These are phyloP conservation scores for Hydnomerulius pinastri DNA, from an alignment of 768 basidiomycete genomes.

Conservation along the genomic window DNA sequence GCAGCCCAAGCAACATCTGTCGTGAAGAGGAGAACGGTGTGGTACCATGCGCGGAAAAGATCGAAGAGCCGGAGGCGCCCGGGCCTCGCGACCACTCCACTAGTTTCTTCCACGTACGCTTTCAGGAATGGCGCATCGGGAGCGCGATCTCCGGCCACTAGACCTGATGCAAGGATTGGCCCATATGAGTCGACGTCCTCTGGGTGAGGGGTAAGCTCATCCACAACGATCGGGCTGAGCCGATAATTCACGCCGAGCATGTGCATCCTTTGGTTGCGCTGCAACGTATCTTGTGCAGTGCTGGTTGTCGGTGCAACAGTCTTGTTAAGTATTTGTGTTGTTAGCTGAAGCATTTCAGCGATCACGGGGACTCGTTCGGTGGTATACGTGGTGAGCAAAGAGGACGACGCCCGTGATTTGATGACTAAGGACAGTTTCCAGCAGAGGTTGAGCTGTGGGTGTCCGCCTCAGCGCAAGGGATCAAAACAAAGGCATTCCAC, in stretches of 20 bases:
- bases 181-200: conserved; percentile 4
- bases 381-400: conserved; percentile 31
- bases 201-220: conserved; percentile 16
- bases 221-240: conserved; percentile 23
- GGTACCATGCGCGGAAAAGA: conserved; percentile 24
- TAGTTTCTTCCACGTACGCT: conserved; percentile 3
- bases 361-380: conserved; percentile 38
- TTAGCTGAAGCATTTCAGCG: conserved; percentile 36
- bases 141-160: conserved; percentile 47
- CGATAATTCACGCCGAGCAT: conserved; percentile 32
- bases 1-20: conserved; percentile 2
- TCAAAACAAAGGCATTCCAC: background rate
- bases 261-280: conserved; percentile 2
- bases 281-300: background rate
- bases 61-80: conserved; percentile 25
- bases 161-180: conserved; percentile 16
- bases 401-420: conserved; percentile 20
- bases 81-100: conserved; percentile 3
- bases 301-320: background rate
- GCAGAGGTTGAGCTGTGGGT: conserved; percentile 32
- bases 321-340: conserved; percentile 15
- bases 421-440: conserved; percentile 36
- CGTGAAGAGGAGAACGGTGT: conserved; percentile 36
- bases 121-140: conserved; percentile 42
- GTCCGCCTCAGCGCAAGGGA: background rate